phyloP scores from a whole-genome alignment of 1,284 basidiomycete species.

The Fomes fomentarius region DNA sequence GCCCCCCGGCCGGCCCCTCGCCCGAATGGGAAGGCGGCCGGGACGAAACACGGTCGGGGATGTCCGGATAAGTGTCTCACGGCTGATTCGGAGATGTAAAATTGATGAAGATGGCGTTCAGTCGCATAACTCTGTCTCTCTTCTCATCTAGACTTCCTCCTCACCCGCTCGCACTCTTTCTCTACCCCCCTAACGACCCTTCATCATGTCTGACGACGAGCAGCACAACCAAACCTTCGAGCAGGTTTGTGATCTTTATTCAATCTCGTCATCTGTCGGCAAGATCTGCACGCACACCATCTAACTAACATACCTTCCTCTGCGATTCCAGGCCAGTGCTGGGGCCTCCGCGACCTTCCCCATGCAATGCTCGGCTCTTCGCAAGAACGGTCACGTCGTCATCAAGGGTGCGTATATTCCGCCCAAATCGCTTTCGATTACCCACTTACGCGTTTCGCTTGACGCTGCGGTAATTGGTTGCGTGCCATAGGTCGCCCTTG shows the following conservation, averaged over 20 bases:
- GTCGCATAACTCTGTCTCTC: constrained; percentile 17
- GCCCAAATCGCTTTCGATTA: background rate
- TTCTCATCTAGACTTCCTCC: constrained; percentile 21
- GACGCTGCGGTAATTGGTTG: background rate
- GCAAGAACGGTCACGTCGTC: constrained; percentile 94
- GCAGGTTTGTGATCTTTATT: constrained; percentile 46
- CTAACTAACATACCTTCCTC: constrained; percentile 13
- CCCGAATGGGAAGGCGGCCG: constrained; percentile 1
- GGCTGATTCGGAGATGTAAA: constrained; percentile 34
- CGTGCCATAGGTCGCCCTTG: constrained; percentile 79
- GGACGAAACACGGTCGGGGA: constrained; percentile 27
- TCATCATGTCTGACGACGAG: constrained; percentile 89
- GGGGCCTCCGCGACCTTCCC: constrained; percentile 90
- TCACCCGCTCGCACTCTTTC: constrained; percentile 5
- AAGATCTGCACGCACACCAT: constrained; percentile 8
- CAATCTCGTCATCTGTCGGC: constrained; percentile 1
- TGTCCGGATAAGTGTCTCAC: constrained; percentile 31
- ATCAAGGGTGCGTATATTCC: constrained; percentile 73
- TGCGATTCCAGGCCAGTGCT: constrained; percentile 57
- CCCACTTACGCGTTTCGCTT: background rate
- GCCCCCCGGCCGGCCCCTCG: background rate
- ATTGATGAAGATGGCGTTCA: constrained; percentile 27
- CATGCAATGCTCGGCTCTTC: constrained; percentile 98
- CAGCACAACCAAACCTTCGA: constrained; percentile 90
- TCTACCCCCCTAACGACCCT: constrained; percentile 23